Conservation (phyloP, 2,329 filamentous ascomycete species). For the Alternaria tenuissima region DNA sequence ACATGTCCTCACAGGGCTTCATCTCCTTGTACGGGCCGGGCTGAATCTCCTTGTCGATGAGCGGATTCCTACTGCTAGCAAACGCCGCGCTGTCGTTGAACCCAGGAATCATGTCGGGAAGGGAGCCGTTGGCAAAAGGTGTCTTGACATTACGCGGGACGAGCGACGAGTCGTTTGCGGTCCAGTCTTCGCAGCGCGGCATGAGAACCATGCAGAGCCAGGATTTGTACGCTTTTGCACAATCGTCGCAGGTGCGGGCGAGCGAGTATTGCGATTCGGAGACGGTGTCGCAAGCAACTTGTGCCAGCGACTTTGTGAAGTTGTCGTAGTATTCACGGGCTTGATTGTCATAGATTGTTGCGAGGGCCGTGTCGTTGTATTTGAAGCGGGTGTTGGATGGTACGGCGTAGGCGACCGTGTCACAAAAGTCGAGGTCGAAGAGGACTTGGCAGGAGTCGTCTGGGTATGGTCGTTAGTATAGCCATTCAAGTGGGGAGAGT, state of each 20-base stretch:
- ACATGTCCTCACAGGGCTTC: slow-evolving; percentile 86
- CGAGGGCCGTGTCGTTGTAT: slow-evolving; percentile 68
- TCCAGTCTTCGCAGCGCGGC: slow-evolving; percentile 89
- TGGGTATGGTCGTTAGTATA: slow-evolving; percentile 36
- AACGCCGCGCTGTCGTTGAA: slow-evolving; percentile 48
- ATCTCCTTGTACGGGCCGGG: slow-evolving; percentile 96
- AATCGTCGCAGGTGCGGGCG: slow-evolving; percentile 77
- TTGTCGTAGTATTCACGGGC: slow-evolving; percentile 74
- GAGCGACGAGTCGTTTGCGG: slow-evolving; percentile 59
- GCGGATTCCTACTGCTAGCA: slow-evolving; percentile 71
- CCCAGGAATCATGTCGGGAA: slow-evolving; percentile 22
- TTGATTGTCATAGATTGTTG: slow-evolving; percentile 78
- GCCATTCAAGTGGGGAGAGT: not conserved
- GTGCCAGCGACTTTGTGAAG: slow-evolving; percentile 82
- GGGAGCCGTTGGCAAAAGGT: slow-evolving; percentile 73
- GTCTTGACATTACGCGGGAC: slow-evolving; percentile 75
- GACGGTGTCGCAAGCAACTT: slow-evolving; percentile 83
- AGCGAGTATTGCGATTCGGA: slow-evolving; percentile 81
- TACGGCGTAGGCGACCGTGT: slow-evolving; percentile 88
- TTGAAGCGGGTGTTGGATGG: slow-evolving; percentile 76
- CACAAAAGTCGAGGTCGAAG: slow-evolving; percentile 87
- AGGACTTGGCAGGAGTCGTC: slow-evolving; percentile 86
- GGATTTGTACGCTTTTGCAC: slow-evolving; percentile 81
- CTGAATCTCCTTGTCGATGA: slow-evolving; percentile 74
- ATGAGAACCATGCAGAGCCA: slow-evolving; percentile 96